phyloP scores from a whole-genome alignment of 169 alveolate genomes.

The Plasmodium gonderi region DNA sequence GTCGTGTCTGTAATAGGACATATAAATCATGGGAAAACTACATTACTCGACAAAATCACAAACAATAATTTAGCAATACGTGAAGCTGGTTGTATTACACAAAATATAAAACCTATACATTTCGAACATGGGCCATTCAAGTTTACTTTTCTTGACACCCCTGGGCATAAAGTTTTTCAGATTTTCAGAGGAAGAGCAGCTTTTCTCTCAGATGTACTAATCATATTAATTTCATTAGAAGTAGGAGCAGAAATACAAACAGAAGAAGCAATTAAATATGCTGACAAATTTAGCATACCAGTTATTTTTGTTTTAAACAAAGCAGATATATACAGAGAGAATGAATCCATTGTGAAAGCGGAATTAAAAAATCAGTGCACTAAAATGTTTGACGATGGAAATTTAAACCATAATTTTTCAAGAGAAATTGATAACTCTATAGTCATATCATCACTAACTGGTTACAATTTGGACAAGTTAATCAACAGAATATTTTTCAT shows the following conservation, averaged over 20 bases:
- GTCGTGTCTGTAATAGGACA: constrained; percentile 89
- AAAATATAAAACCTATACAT: constrained; percentile 71
- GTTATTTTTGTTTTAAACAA: constrained; percentile 84
- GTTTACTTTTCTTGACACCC: constrained; percentile 86
- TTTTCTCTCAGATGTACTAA: constrained; percentile 82
- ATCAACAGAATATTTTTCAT: constrained; percentile 49
- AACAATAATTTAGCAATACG: constrained; percentile 50
- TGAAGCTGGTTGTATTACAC: constrained; percentile 80
- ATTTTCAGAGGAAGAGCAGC: constrained; percentile 86
- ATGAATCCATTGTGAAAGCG: constrained; percentile 81
- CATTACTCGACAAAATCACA: constrained; percentile 78
- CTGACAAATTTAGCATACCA: constrained; percentile 84
- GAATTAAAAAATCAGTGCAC: constrained; percentile 78
- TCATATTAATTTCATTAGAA: constrained; percentile 83
- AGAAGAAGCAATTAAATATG: constrained; percentile 85
- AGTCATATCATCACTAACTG: constrained; percentile 79
- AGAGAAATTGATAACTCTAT: constrained; percentile 76
- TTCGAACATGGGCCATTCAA: constrained; percentile 62
- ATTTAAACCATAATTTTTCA: constrained; percentile 68
- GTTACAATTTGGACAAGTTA: constrained; percentile 59
- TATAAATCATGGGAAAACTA: constrained; percentile 90
- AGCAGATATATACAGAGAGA: constrained; percentile 77
- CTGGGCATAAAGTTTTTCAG: constrained; percentile 86
- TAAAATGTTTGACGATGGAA: constrained; percentile 76
- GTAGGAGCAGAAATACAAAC: constrained; percentile 84